Evolutionary conservation across 495 filamentous ascomycete genomes (phyloP).

Genomic region (Daldinia decipiens): DNA sequence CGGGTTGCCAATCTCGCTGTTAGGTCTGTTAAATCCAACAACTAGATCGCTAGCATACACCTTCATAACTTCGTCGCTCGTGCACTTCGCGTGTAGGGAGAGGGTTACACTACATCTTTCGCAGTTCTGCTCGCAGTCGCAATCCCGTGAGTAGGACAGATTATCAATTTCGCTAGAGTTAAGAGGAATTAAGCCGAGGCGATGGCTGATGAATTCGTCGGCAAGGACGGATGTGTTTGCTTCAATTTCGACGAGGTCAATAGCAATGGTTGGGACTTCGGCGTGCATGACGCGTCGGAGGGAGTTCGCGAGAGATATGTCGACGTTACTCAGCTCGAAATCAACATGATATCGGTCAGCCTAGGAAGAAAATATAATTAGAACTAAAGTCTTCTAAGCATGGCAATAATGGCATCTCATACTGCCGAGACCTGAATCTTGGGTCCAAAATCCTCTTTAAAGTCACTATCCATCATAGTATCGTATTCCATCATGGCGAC

Average conservation of each 20-base stretch:
- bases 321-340: constrained; percentile 81
- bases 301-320: constrained; percentile 92
- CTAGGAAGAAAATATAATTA: constrained; percentile 53
- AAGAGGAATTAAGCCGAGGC: constrained; percentile 90
- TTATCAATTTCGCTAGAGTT: constrained; percentile 83
- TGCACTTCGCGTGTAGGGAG: constrained; percentile 83
- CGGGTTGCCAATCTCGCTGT: constrained; percentile 71
- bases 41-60: constrained; percentile 90
- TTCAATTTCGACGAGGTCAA: constrained; percentile 93
- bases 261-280: constrained; percentile 94
- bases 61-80: constrained; percentile 81
- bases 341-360: constrained; percentile 76
- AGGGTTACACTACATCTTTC: constrained; percentile 87
- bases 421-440: constrained; percentile 78
- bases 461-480: constrained; percentile 70
- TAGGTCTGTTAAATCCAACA: constrained; percentile 74
- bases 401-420: constrained; percentile 41
- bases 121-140: constrained; percentile 94
- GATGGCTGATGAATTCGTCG: constrained; percentile 95
- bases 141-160: constrained; percentile 90
- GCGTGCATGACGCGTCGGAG: constrained; percentile 91
- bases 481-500: constrained; percentile 71
- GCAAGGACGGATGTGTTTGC: constrained; percentile 92
- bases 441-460: constrained; percentile 62
- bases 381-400: not conserved